Evolutionary conservation across 1,284 basidiomycete species (phyloP).

Genomic region (Coriolopsis trogii): DNA sequence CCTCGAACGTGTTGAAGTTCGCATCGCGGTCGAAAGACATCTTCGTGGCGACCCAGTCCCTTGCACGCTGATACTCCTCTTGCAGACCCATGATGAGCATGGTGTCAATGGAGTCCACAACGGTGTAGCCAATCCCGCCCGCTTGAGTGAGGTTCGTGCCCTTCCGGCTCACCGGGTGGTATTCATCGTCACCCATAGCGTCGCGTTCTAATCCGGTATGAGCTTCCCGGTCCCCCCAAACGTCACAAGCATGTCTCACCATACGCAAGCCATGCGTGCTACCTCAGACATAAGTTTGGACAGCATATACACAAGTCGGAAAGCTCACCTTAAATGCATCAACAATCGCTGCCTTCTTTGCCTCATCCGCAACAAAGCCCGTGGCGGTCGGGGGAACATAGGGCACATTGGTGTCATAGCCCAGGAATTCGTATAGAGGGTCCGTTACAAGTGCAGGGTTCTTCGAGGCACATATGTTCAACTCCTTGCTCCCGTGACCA

Average conservation of each 20-base stretch:
- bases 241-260: constrained; percentile 44
- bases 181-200: constrained; percentile 90
- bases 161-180: constrained; percentile 77
- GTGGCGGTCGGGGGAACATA: constrained; percentile 18
- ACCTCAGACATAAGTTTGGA: background rate
- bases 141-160: constrained; percentile 77
- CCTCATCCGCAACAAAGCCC: constrained; percentile 55
- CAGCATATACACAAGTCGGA: constrained; percentile 5
- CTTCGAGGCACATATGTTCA: background rate
- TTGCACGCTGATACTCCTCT: constrained; percentile 79
- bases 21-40: constrained; percentile 82
- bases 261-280: constrained; percentile 84
- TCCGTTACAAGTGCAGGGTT: constrained; percentile 17
- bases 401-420: constrained; percentile 13
- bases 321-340: constrained; percentile 80
- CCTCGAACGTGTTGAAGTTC: constrained; percentile 91
- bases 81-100: constrained; percentile 85
- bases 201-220: too few species aligned
- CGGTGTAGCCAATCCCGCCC: constrained; percentile 85
- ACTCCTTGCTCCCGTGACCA: too few species aligned
- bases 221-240: too few species aligned
- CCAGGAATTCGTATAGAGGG: constrained; percentile 20
- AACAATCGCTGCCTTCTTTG: constrained; percentile 70
- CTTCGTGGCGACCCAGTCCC: constrained; percentile 75
- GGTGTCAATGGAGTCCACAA: constrained; percentile 85